Evolutionary conservation across 805 yeast species (phyloP).

Genomic region (Millerago galiae): DNA sequence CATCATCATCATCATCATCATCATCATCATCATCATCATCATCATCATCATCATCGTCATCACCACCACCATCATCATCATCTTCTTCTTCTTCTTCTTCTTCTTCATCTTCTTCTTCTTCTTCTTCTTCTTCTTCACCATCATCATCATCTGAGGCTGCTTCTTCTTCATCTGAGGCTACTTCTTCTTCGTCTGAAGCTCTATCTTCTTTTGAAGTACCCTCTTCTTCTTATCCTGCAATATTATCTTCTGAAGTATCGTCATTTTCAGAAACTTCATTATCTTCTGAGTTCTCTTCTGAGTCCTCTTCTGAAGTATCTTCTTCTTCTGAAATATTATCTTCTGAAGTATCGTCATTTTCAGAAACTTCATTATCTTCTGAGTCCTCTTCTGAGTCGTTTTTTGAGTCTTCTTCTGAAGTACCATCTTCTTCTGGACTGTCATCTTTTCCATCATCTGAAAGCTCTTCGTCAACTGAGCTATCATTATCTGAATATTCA

Average conservation of each 20-base stretch:
- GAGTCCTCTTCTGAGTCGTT: neutral
- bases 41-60: neutral
- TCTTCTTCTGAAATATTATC: neutral
- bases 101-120: neutral
- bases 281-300: slow-evolving; percentile 1
- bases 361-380: slow-evolving; percentile 1
- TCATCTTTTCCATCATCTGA: too few relatives aligned
- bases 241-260: neutral
- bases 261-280: slow-evolving; percentile 1
- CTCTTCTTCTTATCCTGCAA: neutral
- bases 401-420: neutral
- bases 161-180: neutral
- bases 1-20: neutral
- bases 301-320: neutral
- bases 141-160: slow-evolving; percentile 1
- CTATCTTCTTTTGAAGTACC: neutral
- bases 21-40: neutral
- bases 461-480: too few relatives aligned
- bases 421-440: neutral
- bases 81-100: neutral
- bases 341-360: neutral
- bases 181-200: neutral
- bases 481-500: too few relatives aligned
- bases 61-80: neutral
- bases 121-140: neutral